Evolutionary conservation across 192 early-diverging fungal genomes (phyloP).

Genomic region (Coemansia sp.): DNA sequence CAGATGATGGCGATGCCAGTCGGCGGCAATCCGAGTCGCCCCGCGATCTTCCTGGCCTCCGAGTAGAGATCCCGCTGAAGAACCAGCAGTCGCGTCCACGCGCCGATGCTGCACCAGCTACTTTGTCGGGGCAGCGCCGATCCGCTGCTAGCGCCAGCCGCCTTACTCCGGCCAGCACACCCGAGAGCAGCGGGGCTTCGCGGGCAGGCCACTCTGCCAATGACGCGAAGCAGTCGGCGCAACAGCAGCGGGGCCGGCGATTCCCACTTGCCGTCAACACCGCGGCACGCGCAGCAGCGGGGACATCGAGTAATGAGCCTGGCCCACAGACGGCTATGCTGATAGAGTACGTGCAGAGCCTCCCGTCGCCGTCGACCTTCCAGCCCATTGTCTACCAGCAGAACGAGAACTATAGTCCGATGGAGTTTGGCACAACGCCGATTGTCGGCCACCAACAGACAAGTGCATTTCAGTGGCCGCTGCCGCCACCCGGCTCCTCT

Average conservation of each 20-base stretch:
- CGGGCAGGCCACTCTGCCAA: slow-evolving; percentile 9
- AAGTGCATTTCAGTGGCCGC: slow-evolving; percentile 74
- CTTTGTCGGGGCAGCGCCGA: slow-evolving; percentile 3
- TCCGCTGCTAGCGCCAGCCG: slow-evolving; percentile 12
- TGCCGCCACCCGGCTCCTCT: slow-evolving; percentile 16
- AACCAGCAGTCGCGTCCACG: slow-evolving; percentile 13
- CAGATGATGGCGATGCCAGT: not conserved
- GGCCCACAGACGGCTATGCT: slow-evolving; percentile 70
- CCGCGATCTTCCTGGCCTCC: slow-evolving; percentile 23
- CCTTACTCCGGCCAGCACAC: slow-evolving; percentile 16
- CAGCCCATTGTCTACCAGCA: slow-evolving; percentile 75
- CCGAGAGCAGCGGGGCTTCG: slow-evolving; percentile 6
- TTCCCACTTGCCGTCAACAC: slow-evolving; percentile 52
- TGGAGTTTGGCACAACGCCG: slow-evolving; percentile 74
- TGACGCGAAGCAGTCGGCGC: not conserved
- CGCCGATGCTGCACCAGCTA: slow-evolving; percentile 1
- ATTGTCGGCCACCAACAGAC: slow-evolving; percentile 59
- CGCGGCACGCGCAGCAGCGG: slow-evolving; percentile 19
- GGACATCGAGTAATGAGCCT: slow-evolving; percentile 49
- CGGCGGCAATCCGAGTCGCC: slow-evolving; percentile 7
- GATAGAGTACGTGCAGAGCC: slow-evolving; percentile 59
- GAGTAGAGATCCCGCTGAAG: slow-evolving; percentile 35
- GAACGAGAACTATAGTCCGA: slow-evolving; percentile 70
- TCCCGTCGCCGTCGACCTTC: slow-evolving; percentile 75
- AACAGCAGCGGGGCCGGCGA: slow-evolving; percentile 24